Evolutionary conservation across 495 filamentous ascomycete genomes (phyloP).

Genomic region (Lophium mytilinum): DNA sequence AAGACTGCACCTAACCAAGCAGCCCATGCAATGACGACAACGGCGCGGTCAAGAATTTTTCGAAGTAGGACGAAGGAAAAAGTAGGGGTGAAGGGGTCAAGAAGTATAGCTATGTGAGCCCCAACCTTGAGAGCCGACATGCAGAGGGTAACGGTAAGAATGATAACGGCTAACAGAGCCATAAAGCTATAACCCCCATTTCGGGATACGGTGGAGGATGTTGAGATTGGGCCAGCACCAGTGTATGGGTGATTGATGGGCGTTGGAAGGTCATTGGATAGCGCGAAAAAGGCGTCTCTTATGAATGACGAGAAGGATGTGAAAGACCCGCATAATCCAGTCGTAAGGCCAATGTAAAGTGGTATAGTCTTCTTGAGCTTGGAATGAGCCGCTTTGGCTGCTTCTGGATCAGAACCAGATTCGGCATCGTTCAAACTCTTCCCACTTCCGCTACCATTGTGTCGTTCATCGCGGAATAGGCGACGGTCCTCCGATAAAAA

Average conservation of each 20-base stretch:
- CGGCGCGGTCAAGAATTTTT: constrained; percentile 52
- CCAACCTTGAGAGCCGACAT: constrained; percentile 62
- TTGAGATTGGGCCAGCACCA: background rate
- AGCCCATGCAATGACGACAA: constrained; percentile 57
- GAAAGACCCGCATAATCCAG: constrained; percentile 88
- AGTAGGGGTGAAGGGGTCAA: constrained; percentile 46
- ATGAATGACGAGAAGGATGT: constrained; percentile 91
- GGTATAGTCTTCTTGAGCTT: constrained; percentile 71
- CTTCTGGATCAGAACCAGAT: constrained; percentile 28
- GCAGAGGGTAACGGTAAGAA: constrained; percentile 60
- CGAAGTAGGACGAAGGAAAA: constrained; percentile 51
- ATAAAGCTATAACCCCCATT: constrained; percentile 77
- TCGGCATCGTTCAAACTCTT: constrained; percentile 22
- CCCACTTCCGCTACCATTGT: constrained; percentile 27
- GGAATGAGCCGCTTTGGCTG: constrained; percentile 13
- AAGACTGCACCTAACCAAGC: constrained; percentile 75
- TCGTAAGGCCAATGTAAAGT: constrained; percentile 83
- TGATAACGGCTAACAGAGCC: constrained; percentile 62
- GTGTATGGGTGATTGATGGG: constrained; percentile 34
- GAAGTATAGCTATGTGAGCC: constrained; percentile 66
- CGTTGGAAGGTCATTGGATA: constrained; percentile 64
- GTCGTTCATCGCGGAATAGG: constrained; percentile 65
- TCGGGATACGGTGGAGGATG: constrained; percentile 34
- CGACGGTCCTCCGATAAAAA: constrained; percentile 74
- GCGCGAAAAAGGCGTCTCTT: constrained; percentile 72